Base-by-base conservation (phyloP, 2,329 filamentous ascomycete species). In the Fusarium avenaceum region DNA sequence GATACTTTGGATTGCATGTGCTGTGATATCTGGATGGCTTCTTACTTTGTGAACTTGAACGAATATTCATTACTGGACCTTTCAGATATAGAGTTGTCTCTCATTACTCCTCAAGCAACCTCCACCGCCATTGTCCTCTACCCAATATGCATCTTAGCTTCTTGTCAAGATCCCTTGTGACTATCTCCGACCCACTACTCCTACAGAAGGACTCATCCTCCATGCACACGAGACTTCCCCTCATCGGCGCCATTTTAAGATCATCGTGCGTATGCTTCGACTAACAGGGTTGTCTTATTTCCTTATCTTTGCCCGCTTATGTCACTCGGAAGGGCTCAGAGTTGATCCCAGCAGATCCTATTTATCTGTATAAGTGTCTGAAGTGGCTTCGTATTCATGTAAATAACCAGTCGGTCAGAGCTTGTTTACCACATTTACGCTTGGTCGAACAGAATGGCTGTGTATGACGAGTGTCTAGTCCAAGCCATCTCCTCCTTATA, bases 151-250 rank as follows among this genome's bases (percentile, higher is more conserved):
- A 45, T 53, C 33, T 39, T 58, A 58, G 57, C 44, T 49, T 40
- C 26, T 30, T 19, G 33, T 55, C 20, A 45, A 56, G 32, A 22
- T 35, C 46, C 63, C 63, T 67, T 63, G 57, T 57, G 57, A 46
- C 51, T 57, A 30, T 38, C 38, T 49, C 49, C 42, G 43, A 52
- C 50, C 60, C 65, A 65, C 53, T 53, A 43, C 60, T 42, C 30
- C 24, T 43, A 17, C 33, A 30, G 33, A 20, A 32, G 35, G 38
- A n/a, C 26, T 32, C 17, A 50, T 46, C 39, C 30, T 43, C 45
- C 39, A 59, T 54, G 46, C 66, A 32, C 57, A 69, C 62, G 52
- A 63, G 48, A 26, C 48, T 49, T 62, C 55, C 43, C 44, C 50
- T 47, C 42, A 47, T 50, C 35, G 48, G 43, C 46, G 35, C 38